A percentile compares a stretch with the other conserved stretches of the same genome.
These are phyloP conservation scores for Apiospora pterosperma DNA, from an alignment of 2,329 filamentous ascomycete genomes.

Conservation along the genomic window DNA sequence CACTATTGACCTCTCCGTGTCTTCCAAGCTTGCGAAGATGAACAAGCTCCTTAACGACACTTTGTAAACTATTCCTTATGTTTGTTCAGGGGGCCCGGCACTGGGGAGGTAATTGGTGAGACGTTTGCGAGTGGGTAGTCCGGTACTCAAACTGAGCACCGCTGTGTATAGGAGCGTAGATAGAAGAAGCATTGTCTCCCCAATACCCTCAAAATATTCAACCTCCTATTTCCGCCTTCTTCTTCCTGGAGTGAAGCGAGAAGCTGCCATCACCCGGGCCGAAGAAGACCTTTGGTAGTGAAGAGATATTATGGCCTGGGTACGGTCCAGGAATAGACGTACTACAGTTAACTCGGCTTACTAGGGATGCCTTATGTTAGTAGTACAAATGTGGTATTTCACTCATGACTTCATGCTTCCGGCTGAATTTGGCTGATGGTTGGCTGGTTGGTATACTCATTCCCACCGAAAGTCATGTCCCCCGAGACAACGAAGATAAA, in stretches of 20 bases:
- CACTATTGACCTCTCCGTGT: constrained; percentile 96
- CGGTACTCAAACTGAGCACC: constrained; percentile 17
- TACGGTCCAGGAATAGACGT: not conserved
- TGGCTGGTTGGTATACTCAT: not conserved
- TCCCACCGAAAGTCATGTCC: not conserved
- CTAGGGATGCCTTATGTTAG: not conserved
- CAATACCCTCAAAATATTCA: constrained; percentile 3
- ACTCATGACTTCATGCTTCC: not conserved
- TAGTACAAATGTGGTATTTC: not conserved
- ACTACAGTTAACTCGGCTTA: not conserved
- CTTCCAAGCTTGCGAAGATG: constrained; percentile 92
- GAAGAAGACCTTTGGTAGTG: not conserved
- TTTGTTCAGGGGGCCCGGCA: constrained; percentile 9
- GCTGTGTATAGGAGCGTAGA: constrained; percentile 30
- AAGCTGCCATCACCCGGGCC: not conserved
- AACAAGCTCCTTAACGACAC: constrained; percentile 98
- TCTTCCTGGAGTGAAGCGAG: not conserved
- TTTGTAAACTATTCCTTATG: constrained; percentile 67
- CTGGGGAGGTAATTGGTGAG: constrained; percentile 10
- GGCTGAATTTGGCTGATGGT: not conserved
- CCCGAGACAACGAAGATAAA: not conserved
- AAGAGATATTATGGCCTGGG: not conserved
- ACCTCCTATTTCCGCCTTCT: not conserved
- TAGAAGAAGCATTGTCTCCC: constrained; percentile 25
- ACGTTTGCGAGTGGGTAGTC: constrained; percentile 14